Base-by-base conservation (phyloP, 192 early-diverging fungal genomes). In the Oehlia diaphana region DNA sequence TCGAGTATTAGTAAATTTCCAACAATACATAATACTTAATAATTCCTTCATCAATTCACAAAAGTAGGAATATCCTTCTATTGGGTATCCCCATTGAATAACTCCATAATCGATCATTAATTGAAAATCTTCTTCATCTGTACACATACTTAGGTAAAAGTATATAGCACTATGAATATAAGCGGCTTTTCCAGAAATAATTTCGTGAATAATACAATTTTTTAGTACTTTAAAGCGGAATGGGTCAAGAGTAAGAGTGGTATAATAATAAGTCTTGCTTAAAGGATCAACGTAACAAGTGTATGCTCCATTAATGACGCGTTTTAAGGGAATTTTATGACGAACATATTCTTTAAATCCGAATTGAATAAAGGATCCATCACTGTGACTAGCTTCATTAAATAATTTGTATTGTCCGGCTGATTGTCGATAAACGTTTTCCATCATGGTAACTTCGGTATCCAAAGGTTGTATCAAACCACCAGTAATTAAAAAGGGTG, bases 391-490 rank as follows among this genome's bases (percentile, higher is more conserved):
- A 12, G 73, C 50, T 39, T 61, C 26, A 9, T 74, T 23, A 33
- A 74, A 74, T 19, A 3, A 19, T 74, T 74, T 74, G 23, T 19
- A 74, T 62, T 74, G 73, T 10, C 73, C 73, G 5, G 73, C 47
- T 16, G 73, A 19, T 37, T 74, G 73, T 37, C 73, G 73, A 58
- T 74, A 74, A 74, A 74, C 10, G 14, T 74, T 74, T 74, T 74
- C 73, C 2, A 61, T 33, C 37, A 61, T 62, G 47, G 31, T 62
- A 13, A 12, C 50, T 28, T 61, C 53, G 1, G 13, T 58, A 23
- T 74, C 73, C 26, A 61, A 62, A 33, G 73, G 50, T 62, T 74
- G 73, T 35, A 74, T 74, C 0, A 21, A 13, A n/a, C 73, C 73
- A 33, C 73, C 73, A 33, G 53, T 62, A 10, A 74, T 23, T 62